Conservation (phyloP, 768 basidiomycete species). For the Psilocybe sp. region DNA sequence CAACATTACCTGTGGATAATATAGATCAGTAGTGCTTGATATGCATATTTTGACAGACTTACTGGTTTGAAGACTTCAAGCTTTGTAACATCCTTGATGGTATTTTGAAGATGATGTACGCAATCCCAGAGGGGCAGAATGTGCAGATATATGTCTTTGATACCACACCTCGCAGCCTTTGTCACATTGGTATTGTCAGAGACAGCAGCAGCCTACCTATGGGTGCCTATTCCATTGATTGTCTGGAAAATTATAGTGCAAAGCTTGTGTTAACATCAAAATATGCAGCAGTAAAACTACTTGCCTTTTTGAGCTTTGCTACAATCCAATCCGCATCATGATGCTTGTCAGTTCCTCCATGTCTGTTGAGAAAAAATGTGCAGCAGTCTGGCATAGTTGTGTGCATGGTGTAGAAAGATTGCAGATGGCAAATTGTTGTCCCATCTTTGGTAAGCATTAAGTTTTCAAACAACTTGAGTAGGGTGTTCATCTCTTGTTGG, state of each 20-base stretch:
- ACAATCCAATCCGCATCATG: constrained; percentile 3
- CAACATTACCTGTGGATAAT: constrained; percentile 1
- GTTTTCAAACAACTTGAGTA: constrained; percentile 4
- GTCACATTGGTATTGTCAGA: constrained; percentile 13
- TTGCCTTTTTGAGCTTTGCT: neutral
- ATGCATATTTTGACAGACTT: neutral
- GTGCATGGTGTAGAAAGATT: constrained; percentile 3
- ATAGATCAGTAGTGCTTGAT: neutral
- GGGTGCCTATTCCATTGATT: constrained; percentile 4
- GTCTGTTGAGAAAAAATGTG: constrained; percentile 2
- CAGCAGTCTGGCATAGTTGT: neutral
- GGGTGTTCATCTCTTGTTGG: neutral
- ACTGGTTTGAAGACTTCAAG: constrained; percentile 1
- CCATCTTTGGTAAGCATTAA: constrained; percentile 7
- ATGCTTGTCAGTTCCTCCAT: neutral
- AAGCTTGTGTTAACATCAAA: too few relatives aligned
- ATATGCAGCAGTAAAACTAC: too few relatives aligned
- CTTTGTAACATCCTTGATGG: constrained; percentile 11
- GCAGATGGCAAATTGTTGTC: neutral
- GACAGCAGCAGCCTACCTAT: constrained; percentile 3
- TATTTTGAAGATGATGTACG: constrained; percentile 13
- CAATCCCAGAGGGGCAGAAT: constrained; percentile 10
- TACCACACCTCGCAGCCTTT: constrained; percentile 4
- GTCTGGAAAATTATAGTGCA: neutral
- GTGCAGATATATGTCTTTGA: neutral